These are phyloP conservation scores for Ceratonia siliqua DNA, from an alignment of 306 rosid species.

Conservation along the genomic window DNA sequence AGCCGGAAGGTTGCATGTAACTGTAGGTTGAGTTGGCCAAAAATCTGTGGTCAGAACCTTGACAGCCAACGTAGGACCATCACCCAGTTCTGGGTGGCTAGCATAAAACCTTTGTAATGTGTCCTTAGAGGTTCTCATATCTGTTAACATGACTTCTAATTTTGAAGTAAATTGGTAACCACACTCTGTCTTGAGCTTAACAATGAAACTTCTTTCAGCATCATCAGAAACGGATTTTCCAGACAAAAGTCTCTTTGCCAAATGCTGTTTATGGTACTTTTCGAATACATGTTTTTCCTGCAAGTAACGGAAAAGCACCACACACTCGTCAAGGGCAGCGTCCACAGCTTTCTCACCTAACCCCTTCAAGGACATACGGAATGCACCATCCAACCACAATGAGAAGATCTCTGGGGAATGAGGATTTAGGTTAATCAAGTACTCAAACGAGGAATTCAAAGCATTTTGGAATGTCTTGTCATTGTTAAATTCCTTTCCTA, in stretches of 20 bases:
- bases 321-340: conserved; percentile 58
- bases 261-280: conserved; percentile 64
- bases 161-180: conserved; percentile 71
- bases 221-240: conserved; percentile 66
- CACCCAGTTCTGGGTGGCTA: conserved; percentile 35
- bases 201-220: conserved; percentile 65
- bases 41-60: no score
- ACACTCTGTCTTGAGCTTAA: conserved; percentile 69
- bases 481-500: conserved; percentile 48
- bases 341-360: conserved; percentile 66
- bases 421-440: conserved; percentile 53
- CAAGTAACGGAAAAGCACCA: conserved; percentile 65
- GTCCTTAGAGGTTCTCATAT: conserved; percentile 65
- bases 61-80: no score
- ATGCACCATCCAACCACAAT: conserved; percentile 43
- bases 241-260: conserved; percentile 68
- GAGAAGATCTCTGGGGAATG: conserved; percentile 67
- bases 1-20: no score
- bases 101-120: conserved; percentile 59
- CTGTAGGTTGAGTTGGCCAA: no score
- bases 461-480: conserved; percentile 68
- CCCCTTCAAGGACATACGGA: conserved; percentile 45
- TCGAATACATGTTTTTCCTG: conserved; percentile 68
- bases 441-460: conserved; percentile 62
- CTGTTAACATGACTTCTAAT: conserved; percentile 69